Base-by-base conservation (phyloP, 352 stramenopile genomes). In the Pythium sp. region DNA sequence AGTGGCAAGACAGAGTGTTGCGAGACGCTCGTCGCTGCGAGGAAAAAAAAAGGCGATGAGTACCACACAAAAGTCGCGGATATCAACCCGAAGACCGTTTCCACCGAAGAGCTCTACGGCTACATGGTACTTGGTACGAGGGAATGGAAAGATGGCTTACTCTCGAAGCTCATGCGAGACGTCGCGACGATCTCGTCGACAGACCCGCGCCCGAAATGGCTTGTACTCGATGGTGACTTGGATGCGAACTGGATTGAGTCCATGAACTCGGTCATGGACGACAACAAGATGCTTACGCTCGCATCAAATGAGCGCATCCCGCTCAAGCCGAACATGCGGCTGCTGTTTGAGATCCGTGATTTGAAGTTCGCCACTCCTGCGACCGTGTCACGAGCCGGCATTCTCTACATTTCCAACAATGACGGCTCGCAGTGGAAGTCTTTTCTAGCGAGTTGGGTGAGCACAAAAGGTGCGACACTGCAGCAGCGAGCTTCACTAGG, bases 291-390 rank as follows among this genome's bases (percentile, higher is more conserved):
- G 82, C 74, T 96, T 28, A 95, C 87, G 3, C 78, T 95, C 36
- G 94, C 94, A 4, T 98, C 93, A 2, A 99, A 98, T 69, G 96
- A 99, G 70, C 90, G 96, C 34, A 98, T 99, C 69, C 95, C 94
- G 6, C 76, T 99, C 0, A 98, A 98, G 70, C 77, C 86, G 0
- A 90, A 97, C 69, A 98, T 98, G 95, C 84, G 94, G 18, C 76
- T 99, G 54, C 81, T 99, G 9, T 99, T 99, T 75, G 96, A 99
- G 80, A 98, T 99, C 69, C 86, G 92, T 20, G 92, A 98, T 78
- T 79, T 99, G 14, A 90, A 91, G 67, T 98, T 97, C 69, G 96
- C 95, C 14, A 98, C 95, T 5, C 96, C 96, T 5, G 95, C 96
- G 12, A 99, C 96, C 0, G 95, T 98, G 6, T 97, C 87, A 5